Evolutionary conservation across 2,329 filamentous ascomycete species (phyloP).

Genomic region (Xylaria sp.): DNA sequence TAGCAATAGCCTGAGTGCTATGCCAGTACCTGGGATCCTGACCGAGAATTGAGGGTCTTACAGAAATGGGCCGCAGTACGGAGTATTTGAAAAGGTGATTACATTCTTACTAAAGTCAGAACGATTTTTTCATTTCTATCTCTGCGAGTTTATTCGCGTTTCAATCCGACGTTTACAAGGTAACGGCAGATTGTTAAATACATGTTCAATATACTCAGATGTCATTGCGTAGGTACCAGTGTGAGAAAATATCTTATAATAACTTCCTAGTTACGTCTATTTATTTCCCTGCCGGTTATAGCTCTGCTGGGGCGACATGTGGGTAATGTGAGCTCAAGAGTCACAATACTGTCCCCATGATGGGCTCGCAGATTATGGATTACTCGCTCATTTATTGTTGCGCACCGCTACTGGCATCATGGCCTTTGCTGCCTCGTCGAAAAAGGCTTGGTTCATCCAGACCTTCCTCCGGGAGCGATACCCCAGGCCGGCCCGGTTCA

Average conservation of each 20-base stretch:
- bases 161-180: no score
- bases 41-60: not conserved
- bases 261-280: not conserved
- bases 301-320: not conserved
- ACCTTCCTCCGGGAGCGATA: conserved; percentile 18
- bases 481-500: conserved; percentile 20
- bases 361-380: conserved; percentile 22
- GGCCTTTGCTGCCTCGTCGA: not conserved
- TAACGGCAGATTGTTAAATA: not conserved
- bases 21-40: no score
- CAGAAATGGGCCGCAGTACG: no score
- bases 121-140: no score
- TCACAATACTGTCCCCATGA: not conserved
- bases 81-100: not conserved
- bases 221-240: not conserved
- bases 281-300: not conserved
- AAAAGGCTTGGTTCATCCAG: not conserved
- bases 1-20: not conserved
- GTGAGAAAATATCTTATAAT: not conserved
- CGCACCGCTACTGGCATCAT: conserved; percentile 11
- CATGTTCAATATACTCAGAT: not conserved
- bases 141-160: no score
- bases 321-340: not conserved
- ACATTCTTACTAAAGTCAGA: no score
- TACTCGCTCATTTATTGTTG: conserved; percentile 28